These are phyloP conservation scores for Epithemia pelagica DNA, from an alignment of 108 stramenopile genomes.

Conservation along the genomic window DNA sequence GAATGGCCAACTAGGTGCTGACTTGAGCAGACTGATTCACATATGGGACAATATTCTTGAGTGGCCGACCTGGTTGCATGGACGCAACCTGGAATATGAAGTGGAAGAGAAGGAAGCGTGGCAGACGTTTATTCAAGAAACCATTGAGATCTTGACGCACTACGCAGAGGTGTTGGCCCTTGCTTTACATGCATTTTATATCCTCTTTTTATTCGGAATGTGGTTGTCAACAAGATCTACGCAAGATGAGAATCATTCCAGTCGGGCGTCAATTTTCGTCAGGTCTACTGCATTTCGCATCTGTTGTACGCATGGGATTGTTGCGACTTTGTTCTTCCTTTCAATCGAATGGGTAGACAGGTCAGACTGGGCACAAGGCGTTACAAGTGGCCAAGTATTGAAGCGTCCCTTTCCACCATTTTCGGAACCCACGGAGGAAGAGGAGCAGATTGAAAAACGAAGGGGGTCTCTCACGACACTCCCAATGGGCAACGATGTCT, in stretches of 20 bases:
- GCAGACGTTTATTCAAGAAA: conserved; percentile 9
- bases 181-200: conserved; percentile 4
- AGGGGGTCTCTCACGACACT: conserved; percentile 26
- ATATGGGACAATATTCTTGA: conserved; percentile 24
- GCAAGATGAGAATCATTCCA: background rate
- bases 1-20: conserved; percentile 36
- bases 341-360: background rate
- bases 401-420: conserved; percentile 6
- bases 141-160: background rate
- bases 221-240: background rate
- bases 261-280: background rate
- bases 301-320: background rate
- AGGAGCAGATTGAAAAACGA: background rate
- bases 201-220: background rate
- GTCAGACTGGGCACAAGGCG: background rate
- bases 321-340: background rate
- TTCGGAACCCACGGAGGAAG: background rate
- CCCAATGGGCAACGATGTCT: conserved; percentile 33
- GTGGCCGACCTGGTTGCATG: background rate
- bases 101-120: conserved; percentile 3
- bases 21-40: conserved; percentile 18
- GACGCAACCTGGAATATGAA: background rate
- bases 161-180: background rate
- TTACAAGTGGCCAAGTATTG: background rate
- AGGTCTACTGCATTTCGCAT: background rate